phyloP scores from a whole-genome alignment of 352 stramenopile species.

The Pythium guiyangense region DNA sequence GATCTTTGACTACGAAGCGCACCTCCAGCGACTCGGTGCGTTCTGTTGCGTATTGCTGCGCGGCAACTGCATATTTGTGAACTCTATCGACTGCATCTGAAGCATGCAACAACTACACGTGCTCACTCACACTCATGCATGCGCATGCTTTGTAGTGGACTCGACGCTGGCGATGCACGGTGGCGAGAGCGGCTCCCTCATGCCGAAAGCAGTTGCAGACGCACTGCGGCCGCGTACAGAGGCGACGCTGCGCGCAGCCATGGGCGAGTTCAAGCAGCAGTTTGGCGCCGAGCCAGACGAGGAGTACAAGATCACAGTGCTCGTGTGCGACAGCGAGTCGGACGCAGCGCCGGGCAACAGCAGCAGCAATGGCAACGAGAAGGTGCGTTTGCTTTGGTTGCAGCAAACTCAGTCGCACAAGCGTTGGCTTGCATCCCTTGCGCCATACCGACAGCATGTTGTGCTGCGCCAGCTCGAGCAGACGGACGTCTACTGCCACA shows the following conservation, averaged over 20 bases:
- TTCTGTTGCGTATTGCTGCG: not conserved
- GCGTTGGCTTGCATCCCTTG: too few species aligned
- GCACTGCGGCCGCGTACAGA: slow-evolving; percentile 50
- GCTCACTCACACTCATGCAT: not conserved
- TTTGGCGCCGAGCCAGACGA: slow-evolving; percentile 37
- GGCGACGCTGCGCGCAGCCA: slow-evolving; percentile 61
- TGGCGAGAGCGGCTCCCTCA: slow-evolving; percentile 2
- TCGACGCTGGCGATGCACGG: slow-evolving; percentile 62
- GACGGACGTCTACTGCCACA: slow-evolving; percentile 67
- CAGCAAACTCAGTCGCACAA: not conserved
- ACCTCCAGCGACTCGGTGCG: slow-evolving; percentile 71
- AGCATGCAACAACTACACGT: not conserved
- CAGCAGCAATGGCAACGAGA: not conserved
- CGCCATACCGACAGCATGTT: too few species aligned
- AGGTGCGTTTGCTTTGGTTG: not conserved
- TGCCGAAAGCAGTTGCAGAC: slow-evolving; percentile 28
- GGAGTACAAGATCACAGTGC: slow-evolving; percentile 84
- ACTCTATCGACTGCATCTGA: too few species aligned
- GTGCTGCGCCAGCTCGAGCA: slow-evolving; percentile 6
- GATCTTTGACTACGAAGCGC: slow-evolving; percentile 78
- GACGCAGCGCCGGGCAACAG: not conserved
- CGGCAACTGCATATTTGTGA: too few species aligned
- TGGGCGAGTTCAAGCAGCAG: slow-evolving; percentile 49
- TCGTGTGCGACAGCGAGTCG: slow-evolving; percentile 46
- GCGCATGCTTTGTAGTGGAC: slow-evolving; percentile 40